Conservation (phyloP, 495 filamentous ascomycete genomes). For the Pseudoneurospora amorphoporcata region DNA sequence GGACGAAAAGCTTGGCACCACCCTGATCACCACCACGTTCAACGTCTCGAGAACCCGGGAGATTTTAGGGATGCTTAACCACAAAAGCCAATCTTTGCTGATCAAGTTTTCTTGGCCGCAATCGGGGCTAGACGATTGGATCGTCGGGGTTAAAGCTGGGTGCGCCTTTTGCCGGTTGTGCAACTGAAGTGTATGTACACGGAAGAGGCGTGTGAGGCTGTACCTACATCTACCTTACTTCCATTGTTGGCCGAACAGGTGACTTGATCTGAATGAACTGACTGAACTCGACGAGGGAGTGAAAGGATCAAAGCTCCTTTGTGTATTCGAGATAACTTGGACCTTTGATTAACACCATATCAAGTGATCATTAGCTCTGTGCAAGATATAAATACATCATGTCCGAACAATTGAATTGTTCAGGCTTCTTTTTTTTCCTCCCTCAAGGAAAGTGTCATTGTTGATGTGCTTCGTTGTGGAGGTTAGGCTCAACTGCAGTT, state of each 20-base stretch:
- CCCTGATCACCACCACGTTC: background rate
- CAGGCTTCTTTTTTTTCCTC: background rate
- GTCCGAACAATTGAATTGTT: background rate
- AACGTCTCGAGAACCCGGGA: background rate
- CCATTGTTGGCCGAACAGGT: background rate
- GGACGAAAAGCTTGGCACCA: background rate
- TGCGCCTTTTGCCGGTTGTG: background rate
- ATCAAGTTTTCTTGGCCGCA: background rate
- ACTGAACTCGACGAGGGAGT: background rate
- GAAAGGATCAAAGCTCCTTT: background rate
- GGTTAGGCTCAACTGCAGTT: background rate
- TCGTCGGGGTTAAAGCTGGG: background rate
- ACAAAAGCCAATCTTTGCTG: background rate
- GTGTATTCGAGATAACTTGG: background rate
- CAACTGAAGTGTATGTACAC: background rate
- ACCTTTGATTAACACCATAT: background rate
- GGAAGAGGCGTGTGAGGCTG: background rate
- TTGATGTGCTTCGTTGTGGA: background rate
- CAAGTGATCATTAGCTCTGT: background rate
- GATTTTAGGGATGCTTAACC: background rate
- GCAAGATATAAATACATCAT: background rate
- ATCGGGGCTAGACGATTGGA: background rate
- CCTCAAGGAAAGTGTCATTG: background rate
- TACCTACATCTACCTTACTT: background rate
- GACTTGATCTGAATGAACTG: background rate